Percentiles rank a stretch among this genome's conserved stretches.
These are phyloP conservation scores for Gillenia trifoliata DNA, from an alignment of 306 rosid genomes.

Conservation along the genomic window DNA sequence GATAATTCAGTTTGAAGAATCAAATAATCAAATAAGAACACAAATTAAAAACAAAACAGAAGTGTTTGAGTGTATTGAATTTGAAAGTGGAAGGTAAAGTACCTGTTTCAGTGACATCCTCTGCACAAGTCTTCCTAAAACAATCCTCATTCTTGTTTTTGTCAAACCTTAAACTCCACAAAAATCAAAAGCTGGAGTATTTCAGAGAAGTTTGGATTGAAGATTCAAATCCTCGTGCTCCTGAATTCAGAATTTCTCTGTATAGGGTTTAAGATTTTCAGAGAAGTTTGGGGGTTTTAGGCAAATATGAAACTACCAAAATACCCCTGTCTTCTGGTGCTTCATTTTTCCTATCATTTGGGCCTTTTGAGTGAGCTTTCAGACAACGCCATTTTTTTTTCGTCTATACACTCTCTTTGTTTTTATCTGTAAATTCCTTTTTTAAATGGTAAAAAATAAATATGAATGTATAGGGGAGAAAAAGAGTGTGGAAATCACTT, in stretches of 20 bases:
- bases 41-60: neutral
- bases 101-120: slow-evolving; percentile 44
- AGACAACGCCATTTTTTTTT: too few species aligned
- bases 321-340: neutral
- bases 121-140: slow-evolving; percentile 39
- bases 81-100: neutral
- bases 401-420: too few species aligned
- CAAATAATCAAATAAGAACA: neutral
- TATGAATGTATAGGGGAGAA: too few species aligned
- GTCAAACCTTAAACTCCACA: neutral
- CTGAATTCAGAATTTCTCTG: neutral
- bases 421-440: too few species aligned
- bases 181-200: neutral
- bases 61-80: neutral
- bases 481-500: too few species aligned
- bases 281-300: neutral
- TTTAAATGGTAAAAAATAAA: too few species aligned
- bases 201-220: neutral
- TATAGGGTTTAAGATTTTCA: neutral
- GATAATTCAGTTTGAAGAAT: slow-evolving; percentile 1
- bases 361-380: neutral
- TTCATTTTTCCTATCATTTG: neutral
- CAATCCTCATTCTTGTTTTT: slow-evolving; percentile 36
- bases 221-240: neutral
- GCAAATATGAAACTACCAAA: neutral